These are phyloP conservation scores for Thymus mandschuricus DNA, from an alignment of 257 asterid genomes.

Conservation along the genomic window DNA sequence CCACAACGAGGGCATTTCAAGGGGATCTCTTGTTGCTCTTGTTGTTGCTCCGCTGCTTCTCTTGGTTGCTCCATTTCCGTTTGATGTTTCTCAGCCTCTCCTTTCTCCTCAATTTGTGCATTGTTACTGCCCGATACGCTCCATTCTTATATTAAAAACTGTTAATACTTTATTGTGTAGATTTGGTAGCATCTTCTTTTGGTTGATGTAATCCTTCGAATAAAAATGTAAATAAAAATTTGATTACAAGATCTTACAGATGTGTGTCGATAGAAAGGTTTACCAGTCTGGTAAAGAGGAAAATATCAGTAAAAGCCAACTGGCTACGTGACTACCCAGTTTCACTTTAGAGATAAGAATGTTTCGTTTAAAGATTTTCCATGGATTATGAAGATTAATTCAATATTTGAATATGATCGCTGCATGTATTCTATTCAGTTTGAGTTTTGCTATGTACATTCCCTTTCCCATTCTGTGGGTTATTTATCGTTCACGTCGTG, in stretches of 20 bases:
- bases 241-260: constrained; percentile 23
- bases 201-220: constrained; percentile 6
- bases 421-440: constrained; percentile 3
- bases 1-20: constrained; percentile 20
- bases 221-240: constrained; percentile 17
- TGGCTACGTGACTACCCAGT: neutral
- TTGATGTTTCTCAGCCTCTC: neutral
- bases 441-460: neutral
- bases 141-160: constrained; percentile 26
- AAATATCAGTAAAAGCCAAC: constrained; percentile 26
- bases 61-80: constrained; percentile 1
- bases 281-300: neutral
- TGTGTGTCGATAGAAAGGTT: constrained; percentile 20
- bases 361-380: constrained; percentile 2
- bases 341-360: constrained; percentile 27
- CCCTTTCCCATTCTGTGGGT: neutral
- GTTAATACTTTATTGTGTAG: constrained; percentile 17
- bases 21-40: neutral
- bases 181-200: constrained; percentile 16
- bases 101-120: constrained; percentile 10
- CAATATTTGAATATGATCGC: neutral
- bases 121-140: constrained; percentile 12
- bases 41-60: constrained; percentile 15
- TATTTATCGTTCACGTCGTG: no score
- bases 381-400: constrained; percentile 19